Evolutionary conservation across 257 asterid species (phyloP).

Genomic region (Gardenia jasminoides): DNA sequence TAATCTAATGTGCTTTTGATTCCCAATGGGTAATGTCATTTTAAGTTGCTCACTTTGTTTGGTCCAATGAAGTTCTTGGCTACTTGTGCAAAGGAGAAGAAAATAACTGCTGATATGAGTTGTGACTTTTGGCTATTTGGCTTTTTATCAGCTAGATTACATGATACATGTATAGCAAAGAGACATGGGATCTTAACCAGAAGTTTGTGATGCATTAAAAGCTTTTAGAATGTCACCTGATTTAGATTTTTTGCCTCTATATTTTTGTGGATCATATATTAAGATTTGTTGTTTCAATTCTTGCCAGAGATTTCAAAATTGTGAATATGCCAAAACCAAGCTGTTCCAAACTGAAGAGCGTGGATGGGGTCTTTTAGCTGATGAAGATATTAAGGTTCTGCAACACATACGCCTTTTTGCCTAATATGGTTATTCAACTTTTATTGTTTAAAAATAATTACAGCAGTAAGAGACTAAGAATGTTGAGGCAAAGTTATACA

Average conservation of each 20-base stretch:
- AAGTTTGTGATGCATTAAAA: conserved; percentile 2
- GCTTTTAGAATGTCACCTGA: background rate
- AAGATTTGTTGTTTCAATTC: conserved; percentile 18
- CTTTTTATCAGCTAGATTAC: no score
- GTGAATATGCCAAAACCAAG: conserved; percentile 69
- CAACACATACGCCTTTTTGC: background rate
- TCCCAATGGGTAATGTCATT: no score
- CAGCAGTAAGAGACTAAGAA: background rate
- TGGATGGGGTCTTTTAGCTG: conserved; percentile 94
- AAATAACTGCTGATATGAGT: background rate
- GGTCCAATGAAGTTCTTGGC: background rate
- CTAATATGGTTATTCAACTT: background rate
- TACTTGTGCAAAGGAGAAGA: background rate
- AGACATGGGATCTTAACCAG: background rate
- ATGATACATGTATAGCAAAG: no score
- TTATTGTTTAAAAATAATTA: background rate
- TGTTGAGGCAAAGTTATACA: background rate
- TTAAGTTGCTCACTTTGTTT: background rate
- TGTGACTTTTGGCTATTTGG: background rate
- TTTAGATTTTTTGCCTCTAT: background rate
- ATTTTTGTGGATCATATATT: conserved; percentile 19
- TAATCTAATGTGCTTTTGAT: background rate
- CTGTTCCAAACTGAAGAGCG: conserved; percentile 85
- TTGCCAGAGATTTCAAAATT: conserved; percentile 77
- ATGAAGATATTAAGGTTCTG: conserved; percentile 62